phyloP scores from a whole-genome alignment of 768 basidiomycete genomes.

The Kwoniella dejecticola region DNA sequence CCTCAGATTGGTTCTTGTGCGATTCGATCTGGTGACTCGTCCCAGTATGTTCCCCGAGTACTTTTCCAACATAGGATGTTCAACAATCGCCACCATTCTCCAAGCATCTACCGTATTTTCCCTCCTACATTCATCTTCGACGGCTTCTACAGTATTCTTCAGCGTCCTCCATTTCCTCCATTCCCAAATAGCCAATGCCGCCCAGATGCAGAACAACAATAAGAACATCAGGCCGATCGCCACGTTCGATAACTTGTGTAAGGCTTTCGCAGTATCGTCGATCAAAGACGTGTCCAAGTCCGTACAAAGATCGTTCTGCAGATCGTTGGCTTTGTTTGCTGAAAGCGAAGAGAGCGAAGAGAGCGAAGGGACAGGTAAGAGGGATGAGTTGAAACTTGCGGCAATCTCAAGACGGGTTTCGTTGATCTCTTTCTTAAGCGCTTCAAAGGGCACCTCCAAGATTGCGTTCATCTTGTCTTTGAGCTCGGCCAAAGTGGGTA shows the following conservation, averaged over 20 bases:
- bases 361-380: conserved; percentile 70
- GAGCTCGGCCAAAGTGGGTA: conserved; percentile 77
- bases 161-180: conserved; percentile 77
- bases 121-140: conserved; percentile 41
- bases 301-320: conserved; percentile 65
- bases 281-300: conserved; percentile 78
- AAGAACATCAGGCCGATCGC: conserved; percentile 73
- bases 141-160: conserved; percentile 41
- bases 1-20: conserved; percentile 67
- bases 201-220: conserved; percentile 72
- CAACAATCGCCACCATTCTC: conserved; percentile 51
- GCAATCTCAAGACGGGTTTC: conserved; percentile 73
- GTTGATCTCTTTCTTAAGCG: conserved; percentile 85
- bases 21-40: conserved; percentile 26
- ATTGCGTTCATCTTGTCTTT: conserved; percentile 68
- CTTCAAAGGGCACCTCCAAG: conserved; percentile 73
- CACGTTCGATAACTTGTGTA: conserved; percentile 78
- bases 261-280: conserved; percentile 76
- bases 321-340: conserved; percentile 24
- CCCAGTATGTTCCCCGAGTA: conserved; percentile 38
- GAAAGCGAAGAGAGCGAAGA: conserved; percentile 33
- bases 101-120: conserved; percentile 41
- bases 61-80: conserved; percentile 52
- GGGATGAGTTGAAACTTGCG: conserved; percentile 65
- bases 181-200: conserved; percentile 72